Evolutionary conservation across 495 filamentous ascomycete species (phyloP).

Genomic region (Penicillium robsamsonii): DNA sequence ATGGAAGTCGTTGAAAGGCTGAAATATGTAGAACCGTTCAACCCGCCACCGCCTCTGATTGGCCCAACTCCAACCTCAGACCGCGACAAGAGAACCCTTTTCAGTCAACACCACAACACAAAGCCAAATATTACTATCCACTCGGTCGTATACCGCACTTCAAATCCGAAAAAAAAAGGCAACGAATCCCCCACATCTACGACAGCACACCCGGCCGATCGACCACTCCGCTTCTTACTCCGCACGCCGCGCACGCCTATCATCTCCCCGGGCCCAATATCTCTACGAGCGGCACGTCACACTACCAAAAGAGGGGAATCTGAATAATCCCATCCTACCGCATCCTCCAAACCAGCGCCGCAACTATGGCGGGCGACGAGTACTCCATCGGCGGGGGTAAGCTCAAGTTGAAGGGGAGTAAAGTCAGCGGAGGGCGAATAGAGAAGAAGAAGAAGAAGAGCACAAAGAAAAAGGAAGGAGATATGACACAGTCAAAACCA

Average conservation of each 20-base stretch:
- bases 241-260: constrained; percentile 17
- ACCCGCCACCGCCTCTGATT: constrained; percentile 19
- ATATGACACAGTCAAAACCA: neutral
- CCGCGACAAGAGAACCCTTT: constrained; percentile 4
- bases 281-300: neutral
- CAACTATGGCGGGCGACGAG: constrained; percentile 50
- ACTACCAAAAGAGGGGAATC: neutral
- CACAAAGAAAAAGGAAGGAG: constrained; percentile 46
- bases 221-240: constrained; percentile 19
- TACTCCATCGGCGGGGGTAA: constrained; percentile 66
- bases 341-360: neutral
- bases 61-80: constrained; percentile 17
- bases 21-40: constrained; percentile 8
- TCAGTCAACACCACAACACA: constrained; percentile 6
- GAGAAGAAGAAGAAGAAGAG: constrained; percentile 62
- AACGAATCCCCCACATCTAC: neutral
- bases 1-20: neutral
- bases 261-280: neutral
- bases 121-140: neutral
- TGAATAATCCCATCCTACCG: neutral
- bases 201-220: neutral
- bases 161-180: neutral
- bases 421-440: constrained; percentile 50
- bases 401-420: constrained; percentile 77
- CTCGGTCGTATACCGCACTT: neutral